phyloP scores from a whole-genome alignment of 768 basidiomycete species.

The Trametes cubensis region DNA sequence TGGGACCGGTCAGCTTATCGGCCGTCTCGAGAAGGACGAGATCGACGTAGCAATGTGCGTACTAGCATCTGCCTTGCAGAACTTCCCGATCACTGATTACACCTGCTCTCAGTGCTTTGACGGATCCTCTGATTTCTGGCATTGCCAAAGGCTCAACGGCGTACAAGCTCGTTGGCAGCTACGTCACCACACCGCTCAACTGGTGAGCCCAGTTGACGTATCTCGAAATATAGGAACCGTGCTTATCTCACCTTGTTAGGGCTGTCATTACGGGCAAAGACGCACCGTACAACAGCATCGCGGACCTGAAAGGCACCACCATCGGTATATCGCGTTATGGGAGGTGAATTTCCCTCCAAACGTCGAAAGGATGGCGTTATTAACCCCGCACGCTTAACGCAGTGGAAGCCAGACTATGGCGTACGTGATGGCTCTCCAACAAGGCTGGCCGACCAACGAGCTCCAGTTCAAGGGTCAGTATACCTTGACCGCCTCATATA shows the following conservation, averaged over 20 bases:
- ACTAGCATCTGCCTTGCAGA: too few species aligned
- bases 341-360: conserved; percentile 49
- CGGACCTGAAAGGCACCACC: conserved; percentile 76
- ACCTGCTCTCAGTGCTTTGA: conserved; percentile 64
- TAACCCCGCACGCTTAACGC: background rate
- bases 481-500: too few species aligned
- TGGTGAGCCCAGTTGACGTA: conserved; percentile 52
- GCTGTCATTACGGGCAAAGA: conserved; percentile 89
- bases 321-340: conserved; percentile 90
- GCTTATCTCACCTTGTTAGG: conserved; percentile 45
- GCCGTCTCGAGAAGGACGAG: conserved; percentile 70
- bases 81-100: background rate
- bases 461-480: conserved; percentile 71
- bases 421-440: conserved; percentile 87
- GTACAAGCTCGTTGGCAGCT: conserved; percentile 92
- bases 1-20: conserved; percentile 84
- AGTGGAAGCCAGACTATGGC: conserved; percentile 94
- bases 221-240: background rate
- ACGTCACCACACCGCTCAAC: conserved; percentile 85
- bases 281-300: conserved; percentile 67
- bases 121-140: conserved; percentile 88
- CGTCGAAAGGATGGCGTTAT: too few species aligned
- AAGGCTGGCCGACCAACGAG: conserved; percentile 71
- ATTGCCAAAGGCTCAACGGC: conserved; percentile 86
- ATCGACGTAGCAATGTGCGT: conserved; percentile 81